A percentile compares a stretch with the other conserved stretches of the same genome.
phyloP scores from a whole-genome alignment of 139 green algal species.

The Astrephomene gubernaculifera region DNA sequence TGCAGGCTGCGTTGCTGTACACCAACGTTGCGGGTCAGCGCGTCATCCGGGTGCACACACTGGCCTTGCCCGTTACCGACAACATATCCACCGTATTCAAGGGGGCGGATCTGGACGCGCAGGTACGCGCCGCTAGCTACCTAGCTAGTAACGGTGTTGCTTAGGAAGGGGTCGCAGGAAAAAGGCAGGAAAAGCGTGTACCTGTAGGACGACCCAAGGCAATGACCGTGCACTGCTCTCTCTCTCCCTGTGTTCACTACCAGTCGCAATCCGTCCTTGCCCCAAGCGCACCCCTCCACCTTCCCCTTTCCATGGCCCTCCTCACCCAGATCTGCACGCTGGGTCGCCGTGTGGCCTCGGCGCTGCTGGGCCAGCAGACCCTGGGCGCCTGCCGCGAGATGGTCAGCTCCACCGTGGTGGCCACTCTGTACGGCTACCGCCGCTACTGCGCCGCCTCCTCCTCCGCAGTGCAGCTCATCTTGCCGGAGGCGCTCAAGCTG shows the following conservation, averaged over 20 bases:
- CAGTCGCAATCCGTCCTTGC: no score
- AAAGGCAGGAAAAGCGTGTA: no score
- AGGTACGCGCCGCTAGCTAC: conserved; percentile 59
- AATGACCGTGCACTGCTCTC: no score
- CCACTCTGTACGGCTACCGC: conserved; percentile 55
- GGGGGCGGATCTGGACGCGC: conserved; percentile 87
- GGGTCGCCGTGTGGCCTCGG: conserved; percentile 50
- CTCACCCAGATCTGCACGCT: conserved; percentile 45
- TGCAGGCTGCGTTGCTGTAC: conserved; percentile 80
- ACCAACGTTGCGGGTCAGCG: conserved; percentile 70
- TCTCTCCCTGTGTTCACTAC: no score
- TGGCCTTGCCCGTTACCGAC: conserved; percentile 81
- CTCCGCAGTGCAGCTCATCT: conserved; percentile 84
- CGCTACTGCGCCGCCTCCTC: conserved; percentile 79
- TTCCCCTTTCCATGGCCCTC: not conserved
- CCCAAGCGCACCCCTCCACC: no score
- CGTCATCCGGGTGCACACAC: conserved; percentile 83
- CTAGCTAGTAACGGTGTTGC: no score
- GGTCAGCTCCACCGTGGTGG: conserved; percentile 63
- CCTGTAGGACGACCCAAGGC: not conserved
- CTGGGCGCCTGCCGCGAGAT: conserved; percentile 69
- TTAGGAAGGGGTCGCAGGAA: no score
- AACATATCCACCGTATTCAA: conserved; percentile 80
- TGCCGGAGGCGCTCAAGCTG: conserved; percentile 94
- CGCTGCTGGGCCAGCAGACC: conserved; percentile 50